Base-by-base conservation (phyloP, 2,329 filamentous ascomycete genomes). In the Aureobasidium lini region DNA sequence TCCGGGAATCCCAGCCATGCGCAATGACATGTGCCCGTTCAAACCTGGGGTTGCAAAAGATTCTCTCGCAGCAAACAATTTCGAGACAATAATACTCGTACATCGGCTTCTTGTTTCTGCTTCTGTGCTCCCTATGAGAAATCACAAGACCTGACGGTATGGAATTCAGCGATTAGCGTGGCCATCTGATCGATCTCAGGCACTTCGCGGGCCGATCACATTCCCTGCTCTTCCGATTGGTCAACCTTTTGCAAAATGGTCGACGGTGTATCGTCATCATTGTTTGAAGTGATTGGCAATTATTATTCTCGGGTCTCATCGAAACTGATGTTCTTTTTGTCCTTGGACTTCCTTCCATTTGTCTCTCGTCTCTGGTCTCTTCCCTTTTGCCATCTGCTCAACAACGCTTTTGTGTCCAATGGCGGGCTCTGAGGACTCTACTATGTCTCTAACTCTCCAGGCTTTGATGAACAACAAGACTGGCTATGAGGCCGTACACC, bases 401-500 rank as follows among this genome's bases (percentile, higher is more conserved):
- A 43, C 28, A 53, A 28, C 1, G 23, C 23, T 23, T 23, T 39
- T 23, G 18, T 16, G 10, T 18, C 9, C 8, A 42, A 54, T 54
- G 50, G n/a, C 37, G 11, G 18, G 5, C 11, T 32, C 39, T 36
- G 52, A n/a, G 28, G 52, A 37, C 13, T 34, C 31, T 10, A 37
- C 16, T 7, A 52, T 59, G 46, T 50, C 57, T 16, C 34, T 46
- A 18, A 50, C 54, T 16, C 11, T 57, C 2, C 59, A 60, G 34
- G 16, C 57, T 7, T 32, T 59, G 23, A 42, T 57, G 31, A 44
- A 32, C 40, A 49, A 43, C 13, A 52, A 48, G 13, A 59, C 54
- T 4, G 11, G 39, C 15, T 18, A 60, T 6, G 32, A 46, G 15
- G 8, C 23, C 31, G 62, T 69, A 32, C 86, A 91, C 70, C 87